phyloP scores from a whole-genome alignment of 371 early-diverging fungal genomes.

The Pancytospora philotis region DNA sequence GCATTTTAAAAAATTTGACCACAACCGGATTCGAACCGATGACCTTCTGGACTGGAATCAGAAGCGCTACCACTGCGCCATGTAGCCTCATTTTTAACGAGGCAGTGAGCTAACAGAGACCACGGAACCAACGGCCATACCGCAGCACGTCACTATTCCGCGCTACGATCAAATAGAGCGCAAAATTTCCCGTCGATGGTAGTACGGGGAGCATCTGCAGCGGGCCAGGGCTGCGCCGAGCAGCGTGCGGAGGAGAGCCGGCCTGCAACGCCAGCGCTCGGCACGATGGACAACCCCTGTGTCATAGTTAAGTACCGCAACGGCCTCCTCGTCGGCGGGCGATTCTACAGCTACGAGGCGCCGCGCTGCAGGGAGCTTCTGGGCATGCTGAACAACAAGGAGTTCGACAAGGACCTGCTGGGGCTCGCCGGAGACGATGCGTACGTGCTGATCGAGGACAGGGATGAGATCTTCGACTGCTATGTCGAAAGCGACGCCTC shows the following conservation, averaged over 20 bases:
- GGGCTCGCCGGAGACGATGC: slow-evolving; percentile 8
- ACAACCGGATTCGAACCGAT: slow-evolving; percentile 50
- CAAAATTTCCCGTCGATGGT: not conserved
- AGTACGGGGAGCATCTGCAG: not conserved
- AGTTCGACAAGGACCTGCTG: slow-evolving; percentile 22
- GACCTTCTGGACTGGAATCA: slow-evolving; percentile 56
- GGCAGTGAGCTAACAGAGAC: no score
- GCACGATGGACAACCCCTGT: not conserved
- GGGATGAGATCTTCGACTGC: not conserved
- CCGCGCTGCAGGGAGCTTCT: not conserved
- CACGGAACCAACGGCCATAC: not conserved
- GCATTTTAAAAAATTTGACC: no score
- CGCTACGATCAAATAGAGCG: not conserved
- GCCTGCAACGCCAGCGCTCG: no score
- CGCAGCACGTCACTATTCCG: not conserved
- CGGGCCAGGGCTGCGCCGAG: slow-evolving; percentile 1
- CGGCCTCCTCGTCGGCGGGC: slow-evolving; percentile 15
- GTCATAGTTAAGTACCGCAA: slow-evolving; percentile 6
- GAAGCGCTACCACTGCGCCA: slow-evolving; percentile 59
- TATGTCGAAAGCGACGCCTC: not conserved
- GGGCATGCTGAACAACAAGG: slow-evolving; percentile 8
- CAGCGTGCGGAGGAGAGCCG: not conserved
- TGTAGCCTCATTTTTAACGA: slow-evolving; percentile 34
- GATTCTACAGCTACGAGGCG: slow-evolving; percentile 9
- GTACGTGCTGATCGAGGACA: slow-evolving; percentile 4